Conservation (phyloP, 2,329 filamentous ascomycete genomes). For the Diaporthe batatas region DNA sequence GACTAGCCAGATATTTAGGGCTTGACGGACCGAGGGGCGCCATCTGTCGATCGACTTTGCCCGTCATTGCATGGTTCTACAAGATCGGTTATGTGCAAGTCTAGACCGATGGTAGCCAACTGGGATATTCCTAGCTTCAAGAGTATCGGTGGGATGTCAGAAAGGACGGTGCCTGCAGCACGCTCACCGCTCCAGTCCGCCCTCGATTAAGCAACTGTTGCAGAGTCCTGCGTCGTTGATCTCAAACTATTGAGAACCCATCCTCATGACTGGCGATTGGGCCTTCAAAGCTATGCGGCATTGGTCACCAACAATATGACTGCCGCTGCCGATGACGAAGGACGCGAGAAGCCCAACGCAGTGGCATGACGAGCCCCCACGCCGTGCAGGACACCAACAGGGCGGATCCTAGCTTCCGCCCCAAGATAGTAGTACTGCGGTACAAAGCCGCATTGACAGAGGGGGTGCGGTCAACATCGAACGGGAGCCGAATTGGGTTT, state of each 20-base stretch:
- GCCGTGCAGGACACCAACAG: conserved; percentile 9
- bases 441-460: conserved; percentile 22
- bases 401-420: conserved; percentile 9
- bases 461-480: conserved; percentile 4
- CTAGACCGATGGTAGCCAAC: neutral
- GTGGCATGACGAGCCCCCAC: conserved; percentile 22
- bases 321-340: conserved; percentile 9
- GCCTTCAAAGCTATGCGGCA: neutral
- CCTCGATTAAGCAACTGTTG: conserved; percentile 19
- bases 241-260: conserved; percentile 5
- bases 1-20: conserved; percentile 21
- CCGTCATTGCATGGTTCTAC: conserved; percentile 33
- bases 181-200: conserved; percentile 41
- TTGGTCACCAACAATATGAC: neutral
- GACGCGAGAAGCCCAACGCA: neutral
- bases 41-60: conserved; percentile 38
- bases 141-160: conserved; percentile 36
- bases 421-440: neutral
- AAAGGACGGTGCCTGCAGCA: conserved; percentile 42
- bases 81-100: conserved; percentile 34
- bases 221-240: conserved; percentile 7
- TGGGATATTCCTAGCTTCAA: conserved; percentile 39
- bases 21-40: conserved; percentile 39
- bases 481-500: conserved; percentile 14
- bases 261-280: conserved; percentile 19